Base-by-base conservation (phyloP, 345 rosid species). In the Raphanus raphanistrum region DNA sequence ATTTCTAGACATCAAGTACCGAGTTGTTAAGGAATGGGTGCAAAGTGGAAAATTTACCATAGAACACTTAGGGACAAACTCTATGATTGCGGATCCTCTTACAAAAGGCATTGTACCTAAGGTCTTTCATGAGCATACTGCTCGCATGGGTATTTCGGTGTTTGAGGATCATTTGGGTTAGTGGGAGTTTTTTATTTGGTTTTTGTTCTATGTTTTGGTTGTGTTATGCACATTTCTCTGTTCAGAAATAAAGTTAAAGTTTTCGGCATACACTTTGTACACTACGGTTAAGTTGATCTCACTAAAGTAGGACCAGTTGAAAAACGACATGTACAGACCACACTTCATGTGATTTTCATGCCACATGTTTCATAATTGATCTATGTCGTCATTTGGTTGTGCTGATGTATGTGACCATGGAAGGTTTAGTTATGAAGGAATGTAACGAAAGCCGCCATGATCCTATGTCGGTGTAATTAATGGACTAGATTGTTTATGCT, bases 101-200 rank as follows among this genome's bases (percentile, higher is more conserved):
- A 41, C 48, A 41, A 41, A 41, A 41, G 48, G 48, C 11, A 41
- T 41, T 41, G 13, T 11, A 41, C 4, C 4, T 9, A 41, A 41
- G 48, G 48, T 11, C 13, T 10, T 41, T 41, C 13, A 41, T 41
- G 48, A 41, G 48, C 48, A 41, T 41, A 41, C 13, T 41, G 48
- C 48, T 41, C 5, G 48, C 2, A 41, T 41, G 48, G 48, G 48
- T 41, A 11, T 41, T 41, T 41, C 48, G 13, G 48, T 41, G 48
- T 41, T 41, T 27, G 54, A 48, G 6, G 54, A 48, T 48, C 54
- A 13, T 48, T 13, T 3, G 6, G 54, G 13, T 13, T 48, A 45
- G 60, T 67, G 71, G 59, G 71, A 67, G 59, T 45, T 45, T 67
- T 6, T 43, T 35, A 67, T 67, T 27, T 7, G 7, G 6, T 52